Percentiles rank a stretch among this genome's conserved stretches.
These are phyloP conservation scores for Gracilaria vermiculophylla DNA, from an alignment of 23 red algal species.

Conservation along the genomic window DNA sequence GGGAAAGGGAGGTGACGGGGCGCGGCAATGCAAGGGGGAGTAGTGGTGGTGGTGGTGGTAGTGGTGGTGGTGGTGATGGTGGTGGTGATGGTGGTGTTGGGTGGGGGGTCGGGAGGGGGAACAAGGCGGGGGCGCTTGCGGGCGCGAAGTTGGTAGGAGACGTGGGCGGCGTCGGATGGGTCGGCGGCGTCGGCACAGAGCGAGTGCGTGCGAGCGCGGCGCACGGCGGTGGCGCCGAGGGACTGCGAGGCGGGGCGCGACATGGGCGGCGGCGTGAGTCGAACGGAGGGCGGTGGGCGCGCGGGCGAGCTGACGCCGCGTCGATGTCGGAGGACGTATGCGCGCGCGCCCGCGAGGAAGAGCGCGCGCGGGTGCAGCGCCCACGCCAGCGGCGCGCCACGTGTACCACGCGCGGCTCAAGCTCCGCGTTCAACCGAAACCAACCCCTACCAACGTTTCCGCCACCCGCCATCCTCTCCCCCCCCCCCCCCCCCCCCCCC, in stretches of 20 bases:
- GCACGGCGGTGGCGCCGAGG: constrained; percentile 28
- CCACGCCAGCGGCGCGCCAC: too few relatives aligned
- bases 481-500: background rate
- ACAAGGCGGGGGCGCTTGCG: background rate
- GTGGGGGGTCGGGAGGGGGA: background rate
- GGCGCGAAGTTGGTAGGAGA: background rate
- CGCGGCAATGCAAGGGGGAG: background rate
- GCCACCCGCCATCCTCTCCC: background rate
- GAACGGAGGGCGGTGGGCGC: background rate
- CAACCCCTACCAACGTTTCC: too few relatives aligned
- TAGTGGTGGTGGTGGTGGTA: background rate
- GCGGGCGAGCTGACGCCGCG: too few relatives aligned
- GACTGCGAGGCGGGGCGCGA: constrained; percentile 45
- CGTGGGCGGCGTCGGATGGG: background rate
- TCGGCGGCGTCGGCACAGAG: constrained; percentile 27
- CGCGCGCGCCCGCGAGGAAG: too few relatives aligned
- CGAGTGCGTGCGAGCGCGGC: constrained; percentile 26
- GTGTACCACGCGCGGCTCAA: too few relatives aligned
- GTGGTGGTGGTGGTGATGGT: background rate
- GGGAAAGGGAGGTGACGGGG: background rate
- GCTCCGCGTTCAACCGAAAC: too few relatives aligned
- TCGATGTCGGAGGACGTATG: too few relatives aligned
- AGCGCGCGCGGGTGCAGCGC: too few relatives aligned
- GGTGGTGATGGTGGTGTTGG: background rate
- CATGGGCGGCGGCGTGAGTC: background rate